Base-by-base conservation (phyloP, 495 filamentous ascomycete genomes). In the Glutinoglossum americanum region DNA sequence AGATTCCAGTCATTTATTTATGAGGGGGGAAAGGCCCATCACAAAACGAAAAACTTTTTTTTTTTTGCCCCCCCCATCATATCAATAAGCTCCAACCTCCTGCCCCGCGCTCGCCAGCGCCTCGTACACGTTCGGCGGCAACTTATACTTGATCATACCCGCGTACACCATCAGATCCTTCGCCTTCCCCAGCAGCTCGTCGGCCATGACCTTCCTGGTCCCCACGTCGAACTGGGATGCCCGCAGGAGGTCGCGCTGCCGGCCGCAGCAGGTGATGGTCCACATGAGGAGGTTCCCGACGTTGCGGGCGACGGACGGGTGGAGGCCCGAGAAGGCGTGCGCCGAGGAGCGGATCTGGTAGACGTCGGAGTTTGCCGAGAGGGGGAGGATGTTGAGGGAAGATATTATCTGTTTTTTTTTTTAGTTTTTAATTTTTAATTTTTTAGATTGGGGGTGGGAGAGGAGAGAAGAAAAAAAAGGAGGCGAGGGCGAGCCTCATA, bases 81-180 rank as follows among this genome's bases (percentile, higher is more conserved):
- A 26, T 61, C 65, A 80, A 63, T 74, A 80, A 13, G 71, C 77
- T 2, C 79, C 80, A 59, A 78, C 74, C 56, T 92, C 86, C 51
- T 81, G 77, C 39, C 81, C 85, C 28, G 81, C 85, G 63, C 79
- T 74, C 60, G 85, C 87, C 63, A 96, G 69, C 54, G 78, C 83
- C 71, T 94, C 89, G 69, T 87, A 87, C 37, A 94, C 76, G 63
- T 76, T 74, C 27, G 80, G 76, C 10, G 80, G 77, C 62, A 96
- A 73, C 59, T 89, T 81, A 69, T 94, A 98, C 66, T 87, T 82
- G 63, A 98, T 78, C 76, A 94, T 81, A 28, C 92, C 89, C 15
- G 90, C 90, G 72, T 95, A 98, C 35, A 93, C 81, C 75, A 90
- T 93, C 57, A 94, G 67, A 70, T 95, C 92, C 64, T 85, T 83